Conservation (phyloP, 2,329 filamentous ascomycete species). For the Aspergillus sp. region DNA sequence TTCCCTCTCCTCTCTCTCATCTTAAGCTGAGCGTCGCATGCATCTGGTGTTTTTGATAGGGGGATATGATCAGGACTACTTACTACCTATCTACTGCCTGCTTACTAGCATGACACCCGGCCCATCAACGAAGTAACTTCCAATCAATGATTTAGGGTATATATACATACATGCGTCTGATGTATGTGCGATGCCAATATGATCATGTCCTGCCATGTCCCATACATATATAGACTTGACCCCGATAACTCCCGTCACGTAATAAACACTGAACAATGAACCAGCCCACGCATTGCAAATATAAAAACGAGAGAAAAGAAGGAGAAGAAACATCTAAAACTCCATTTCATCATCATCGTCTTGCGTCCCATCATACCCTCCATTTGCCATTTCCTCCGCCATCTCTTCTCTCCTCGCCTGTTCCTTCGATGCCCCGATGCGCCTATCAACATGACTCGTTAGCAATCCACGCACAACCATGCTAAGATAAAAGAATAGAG, state of each 20-base stretch:
- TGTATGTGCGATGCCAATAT: neutral
- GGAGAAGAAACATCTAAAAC: constrained; percentile 30
- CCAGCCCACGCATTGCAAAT: neutral
- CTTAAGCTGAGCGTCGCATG: constrained; percentile 31
- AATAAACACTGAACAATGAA: constrained; percentile 16
- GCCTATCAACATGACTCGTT: constrained; percentile 50
- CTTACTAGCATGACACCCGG: neutral
- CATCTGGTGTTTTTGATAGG: constrained; percentile 32
- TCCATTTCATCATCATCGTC: constrained; percentile 63
- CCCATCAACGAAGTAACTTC: neutral
- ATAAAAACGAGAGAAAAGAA: neutral
- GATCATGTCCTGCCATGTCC: neutral
- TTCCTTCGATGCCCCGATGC: constrained; percentile 79
- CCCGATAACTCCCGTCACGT: constrained; percentile 25
- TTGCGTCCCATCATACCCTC: constrained; percentile 47
- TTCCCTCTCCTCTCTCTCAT: constrained; percentile 7
- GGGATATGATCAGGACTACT: constrained; percentile 19
- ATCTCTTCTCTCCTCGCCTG: constrained; percentile 74
- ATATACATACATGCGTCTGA: constrained; percentile 32
- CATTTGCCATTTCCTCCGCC: constrained; percentile 63
- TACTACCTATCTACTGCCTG: constrained; percentile 19
- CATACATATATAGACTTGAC: no score
- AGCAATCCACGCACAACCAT: neutral
- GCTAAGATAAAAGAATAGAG: neutral
- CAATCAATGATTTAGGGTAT: constrained; percentile 32